These are phyloP conservation scores for Colletotrichum limetticola DNA, from an alignment of 2,329 filamentous ascomycete species.

Conservation along the genomic window DNA sequence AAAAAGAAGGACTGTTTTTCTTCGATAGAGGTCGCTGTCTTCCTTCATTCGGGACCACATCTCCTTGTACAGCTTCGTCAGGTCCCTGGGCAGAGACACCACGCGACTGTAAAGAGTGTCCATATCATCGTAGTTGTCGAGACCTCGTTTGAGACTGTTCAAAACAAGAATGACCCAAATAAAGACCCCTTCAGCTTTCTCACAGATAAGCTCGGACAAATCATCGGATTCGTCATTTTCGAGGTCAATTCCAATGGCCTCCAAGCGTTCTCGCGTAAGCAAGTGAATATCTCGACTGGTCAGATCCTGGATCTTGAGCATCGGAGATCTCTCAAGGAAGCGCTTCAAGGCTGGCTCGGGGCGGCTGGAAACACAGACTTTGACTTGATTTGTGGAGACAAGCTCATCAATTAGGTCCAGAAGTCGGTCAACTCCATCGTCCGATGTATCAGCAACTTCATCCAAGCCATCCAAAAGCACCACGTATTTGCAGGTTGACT, in stretches of 20 bases:
- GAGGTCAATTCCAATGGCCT: not conserved
- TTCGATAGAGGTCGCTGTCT: not conserved
- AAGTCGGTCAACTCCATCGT: rapidly evolving
- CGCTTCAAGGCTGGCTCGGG: not conserved
- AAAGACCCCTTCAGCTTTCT: not conserved
- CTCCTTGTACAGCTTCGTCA: not conserved
- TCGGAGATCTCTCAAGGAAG: rapidly evolving
- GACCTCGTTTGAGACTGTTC: not conserved
- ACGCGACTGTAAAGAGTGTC: not conserved
- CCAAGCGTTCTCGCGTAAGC: not conserved
- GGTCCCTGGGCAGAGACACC: not conserved
- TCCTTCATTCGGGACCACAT: not conserved
- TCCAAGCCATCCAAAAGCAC: not conserved
- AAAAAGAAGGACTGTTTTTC: not conserved
- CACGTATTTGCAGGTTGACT: not conserved
- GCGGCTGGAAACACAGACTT: not conserved
- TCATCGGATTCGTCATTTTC: not conserved
- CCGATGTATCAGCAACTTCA: not conserved
- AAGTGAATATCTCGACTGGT: not conserved
- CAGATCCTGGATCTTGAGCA: not conserved
- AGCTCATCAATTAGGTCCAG: rapidly evolving
- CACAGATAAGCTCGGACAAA: not conserved
- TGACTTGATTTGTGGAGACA: not conserved
- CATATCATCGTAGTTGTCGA: not conserved
- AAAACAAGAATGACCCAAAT: not conserved